Evolutionary conservation across 192 early-diverging fungal genomes (phyloP).

Genomic region (Paraglomus brasilianum): DNA sequence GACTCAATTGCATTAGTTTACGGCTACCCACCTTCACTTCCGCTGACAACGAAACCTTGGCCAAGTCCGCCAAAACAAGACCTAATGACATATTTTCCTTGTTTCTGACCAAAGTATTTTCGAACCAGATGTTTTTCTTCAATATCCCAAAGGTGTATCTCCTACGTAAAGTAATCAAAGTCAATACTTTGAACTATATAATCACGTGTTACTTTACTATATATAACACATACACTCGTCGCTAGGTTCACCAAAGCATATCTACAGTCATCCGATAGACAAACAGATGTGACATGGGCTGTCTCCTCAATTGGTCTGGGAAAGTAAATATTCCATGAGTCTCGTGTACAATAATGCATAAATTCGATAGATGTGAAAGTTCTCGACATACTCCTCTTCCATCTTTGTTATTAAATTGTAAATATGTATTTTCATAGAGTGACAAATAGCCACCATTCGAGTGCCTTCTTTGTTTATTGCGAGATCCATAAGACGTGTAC

Average conservation of each 20-base stretch:
- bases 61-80: constrained; percentile 86
- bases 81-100: constrained; percentile 86
- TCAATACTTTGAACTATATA: neutral
- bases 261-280: constrained; percentile 43
- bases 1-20: too few species aligned
- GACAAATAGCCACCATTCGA: constrained; percentile 60
- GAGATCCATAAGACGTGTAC: constrained; percentile 62
- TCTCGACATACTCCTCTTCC: constrained; percentile 25
- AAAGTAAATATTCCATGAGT: neutral
- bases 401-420: constrained; percentile 21
- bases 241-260: constrained; percentile 55
- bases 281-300: constrained; percentile 39
- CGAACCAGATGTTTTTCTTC: constrained; percentile 62
- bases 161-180: constrained; percentile 44
- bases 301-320: constrained; percentile 41
- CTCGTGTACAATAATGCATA: neutral
- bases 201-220: neutral
- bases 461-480: constrained; percentile 59
- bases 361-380: neutral
- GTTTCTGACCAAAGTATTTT: constrained; percentile 80
- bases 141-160: constrained; percentile 91
- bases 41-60: constrained; percentile 81
- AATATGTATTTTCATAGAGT: constrained; percentile 53
- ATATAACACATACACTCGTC: constrained; percentile 43
- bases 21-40: constrained; percentile 73